Conservation (phyloP, 345 rosid species). For the Bruguiera parviflora region DNA sequence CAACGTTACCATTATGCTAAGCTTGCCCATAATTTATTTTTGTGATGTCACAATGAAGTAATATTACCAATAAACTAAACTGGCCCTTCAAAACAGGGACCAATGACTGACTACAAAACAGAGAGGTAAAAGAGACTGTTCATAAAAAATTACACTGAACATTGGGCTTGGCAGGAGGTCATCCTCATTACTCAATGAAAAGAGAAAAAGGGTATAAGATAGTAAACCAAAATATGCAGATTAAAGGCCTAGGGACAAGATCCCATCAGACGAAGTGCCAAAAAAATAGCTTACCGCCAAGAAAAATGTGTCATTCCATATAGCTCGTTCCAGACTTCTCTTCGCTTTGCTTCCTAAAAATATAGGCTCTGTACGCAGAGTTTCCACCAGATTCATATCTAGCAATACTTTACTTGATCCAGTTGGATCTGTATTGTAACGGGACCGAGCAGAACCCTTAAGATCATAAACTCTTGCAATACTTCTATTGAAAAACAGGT, state of each 20-base stretch:
- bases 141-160: too few species aligned
- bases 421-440: conserved; percentile 78
- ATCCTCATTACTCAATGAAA: too few species aligned
- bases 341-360: conserved; percentile 94
- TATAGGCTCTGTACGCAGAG: conserved; percentile 76
- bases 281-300: conserved; percentile 67
- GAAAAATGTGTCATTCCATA: conserved; percentile 94
- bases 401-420: conserved; percentile 76
- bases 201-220: neutral
- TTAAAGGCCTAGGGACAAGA: neutral
- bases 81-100: too few species aligned
- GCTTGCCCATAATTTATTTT: too few species aligned
- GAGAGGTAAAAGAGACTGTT: too few species aligned
- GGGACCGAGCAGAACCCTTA: conserved; percentile 79
- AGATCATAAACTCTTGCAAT: conserved; percentile 81
- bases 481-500: conserved; percentile 77
- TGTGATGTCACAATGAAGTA: too few species aligned
- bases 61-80: too few species aligned
- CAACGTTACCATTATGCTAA: too few species aligned
- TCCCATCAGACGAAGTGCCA: neutral
- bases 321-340: conserved; percentile 87
- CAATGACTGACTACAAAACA: too few species aligned
- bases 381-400: conserved; percentile 82
- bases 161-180: too few species aligned
- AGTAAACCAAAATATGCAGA: neutral